Conservation (phyloP, 768 basidiomycete genomes). For the Mycena vulgaris region DNA sequence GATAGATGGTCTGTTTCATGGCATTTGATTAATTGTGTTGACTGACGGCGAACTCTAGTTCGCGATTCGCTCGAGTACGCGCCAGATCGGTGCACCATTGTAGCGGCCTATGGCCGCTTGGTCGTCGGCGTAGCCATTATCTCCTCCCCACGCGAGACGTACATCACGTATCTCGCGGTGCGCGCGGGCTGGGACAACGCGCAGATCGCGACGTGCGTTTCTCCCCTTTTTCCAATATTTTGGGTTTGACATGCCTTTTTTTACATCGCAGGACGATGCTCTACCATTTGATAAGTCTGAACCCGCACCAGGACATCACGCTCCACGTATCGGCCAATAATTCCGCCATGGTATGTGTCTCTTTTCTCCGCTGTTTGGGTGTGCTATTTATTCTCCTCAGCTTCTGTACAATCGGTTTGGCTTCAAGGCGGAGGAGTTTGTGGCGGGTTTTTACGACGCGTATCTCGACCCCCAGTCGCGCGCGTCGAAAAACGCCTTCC, state of each 20-base stretch:
- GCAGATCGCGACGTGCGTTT: conserved; percentile 79
- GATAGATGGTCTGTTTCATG: conserved; percentile 70
- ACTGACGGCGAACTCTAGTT: conserved; percentile 58
- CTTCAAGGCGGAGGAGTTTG: conserved; percentile 90
- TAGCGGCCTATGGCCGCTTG: conserved; percentile 78
- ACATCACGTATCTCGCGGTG: conserved; percentile 88
- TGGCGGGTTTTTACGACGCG: conserved; percentile 87
- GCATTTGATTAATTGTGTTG: conserved; percentile 23
- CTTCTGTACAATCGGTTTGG: conserved; percentile 89
- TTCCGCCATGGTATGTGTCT: conserved; percentile 75
- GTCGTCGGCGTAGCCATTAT: conserved; percentile 84
- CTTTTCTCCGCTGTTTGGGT: neutral
- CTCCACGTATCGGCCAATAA: conserved; percentile 88
- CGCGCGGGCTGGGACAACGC: conserved; percentile 86
- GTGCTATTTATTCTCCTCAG: conserved; percentile 53
- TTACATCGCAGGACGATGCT: conserved; percentile 74
- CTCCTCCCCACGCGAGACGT: conserved; percentile 85
- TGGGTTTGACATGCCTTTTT: conserved; percentile 12
- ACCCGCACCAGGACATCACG: conserved; percentile 84
- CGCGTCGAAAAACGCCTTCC: conserved; percentile 86
- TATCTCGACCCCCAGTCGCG: conserved; percentile 81
- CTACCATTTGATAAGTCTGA: conserved; percentile 79
- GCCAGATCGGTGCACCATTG: conserved; percentile 83
- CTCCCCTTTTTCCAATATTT: neutral
- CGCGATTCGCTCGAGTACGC: conserved; percentile 77